phyloP scores from a whole-genome alignment of 2,329 filamentous ascomycete species.

The Penicillium sp. region DNA sequence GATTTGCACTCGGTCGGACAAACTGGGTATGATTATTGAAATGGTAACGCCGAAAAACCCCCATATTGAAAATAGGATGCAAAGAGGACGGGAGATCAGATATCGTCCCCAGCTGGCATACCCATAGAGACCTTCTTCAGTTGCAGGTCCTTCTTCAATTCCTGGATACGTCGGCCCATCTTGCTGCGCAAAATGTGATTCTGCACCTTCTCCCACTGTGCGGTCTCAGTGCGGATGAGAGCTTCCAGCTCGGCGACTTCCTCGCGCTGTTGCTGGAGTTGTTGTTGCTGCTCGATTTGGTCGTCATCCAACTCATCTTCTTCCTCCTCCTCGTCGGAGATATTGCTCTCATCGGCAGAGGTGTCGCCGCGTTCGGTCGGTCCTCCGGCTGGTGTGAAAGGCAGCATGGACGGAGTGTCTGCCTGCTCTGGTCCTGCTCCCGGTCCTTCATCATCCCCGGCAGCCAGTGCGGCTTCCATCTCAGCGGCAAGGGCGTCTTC shows the following conservation, averaged over 20 bases:
- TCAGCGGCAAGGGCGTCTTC: constrained; percentile 44
- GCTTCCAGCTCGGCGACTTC: constrained; percentile 45
- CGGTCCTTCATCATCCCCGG: constrained; percentile 34
- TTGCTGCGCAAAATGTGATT: constrained; percentile 44
- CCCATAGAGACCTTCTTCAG: constrained; percentile 45
- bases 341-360: constrained; percentile 43
- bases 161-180: constrained; percentile 44
- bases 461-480: constrained; percentile 44
- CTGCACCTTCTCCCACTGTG: constrained; percentile 39
- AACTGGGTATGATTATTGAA: constrained; percentile 6
- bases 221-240: constrained; percentile 38
- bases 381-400: constrained; percentile 28
- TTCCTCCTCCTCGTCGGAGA: constrained; percentile 35
- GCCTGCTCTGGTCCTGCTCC: constrained; percentile 25
- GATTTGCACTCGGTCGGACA: not conserved
- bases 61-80: constrained; percentile 28
- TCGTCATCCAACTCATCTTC: constrained; percentile 45
- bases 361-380: constrained; percentile 28
- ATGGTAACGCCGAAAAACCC: not conserved
- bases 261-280: constrained; percentile 45
- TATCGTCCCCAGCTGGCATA: constrained; percentile 34
- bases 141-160: constrained; percentile 44
- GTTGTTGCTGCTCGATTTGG: constrained; percentile 40
- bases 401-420: constrained; percentile 33
- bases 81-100: constrained; percentile 15